Evolutionary conservation across 345 rosid species (phyloP).

Genomic region (Aquilaria yunnanensis): DNA sequence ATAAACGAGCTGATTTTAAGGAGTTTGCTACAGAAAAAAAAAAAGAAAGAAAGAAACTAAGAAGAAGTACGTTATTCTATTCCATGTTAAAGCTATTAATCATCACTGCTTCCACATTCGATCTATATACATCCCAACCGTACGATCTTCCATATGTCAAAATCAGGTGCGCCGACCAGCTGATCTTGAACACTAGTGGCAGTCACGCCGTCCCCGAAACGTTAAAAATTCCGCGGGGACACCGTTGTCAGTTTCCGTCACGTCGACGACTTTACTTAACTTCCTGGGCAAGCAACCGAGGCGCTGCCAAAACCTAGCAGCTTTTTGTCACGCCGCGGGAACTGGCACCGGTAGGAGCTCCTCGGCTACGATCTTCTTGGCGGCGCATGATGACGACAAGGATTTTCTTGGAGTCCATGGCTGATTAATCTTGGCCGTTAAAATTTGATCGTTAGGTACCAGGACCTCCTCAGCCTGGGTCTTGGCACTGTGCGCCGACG

Average conservation of each 20-base stretch:
- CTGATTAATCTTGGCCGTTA: background rate
- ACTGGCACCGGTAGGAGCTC: background rate
- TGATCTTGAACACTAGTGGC: background rate
- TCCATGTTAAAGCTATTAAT: too few relatives aligned
- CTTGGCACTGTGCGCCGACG: conserved; percentile 46
- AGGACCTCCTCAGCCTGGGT: conserved; percentile 65
- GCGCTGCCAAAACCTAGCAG: too few relatives aligned
- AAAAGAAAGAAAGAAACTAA: too few relatives aligned
- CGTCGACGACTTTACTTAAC: background rate
- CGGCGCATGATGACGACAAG: conserved; percentile 4
- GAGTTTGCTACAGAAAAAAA: too few relatives aligned
- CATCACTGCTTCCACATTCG: too few relatives aligned
- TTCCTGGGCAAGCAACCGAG: background rate
- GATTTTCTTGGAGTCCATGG: conserved; percentile 23
- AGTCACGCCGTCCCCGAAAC: background rate
- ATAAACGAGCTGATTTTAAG: too few relatives aligned
- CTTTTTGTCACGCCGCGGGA: background rate
- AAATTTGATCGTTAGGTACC: too few relatives aligned
- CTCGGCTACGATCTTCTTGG: too few relatives aligned
- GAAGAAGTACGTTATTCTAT: too few relatives aligned
- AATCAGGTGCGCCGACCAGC: conserved; percentile 1
- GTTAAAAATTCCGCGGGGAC: too few relatives aligned
- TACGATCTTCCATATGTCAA: background rate
- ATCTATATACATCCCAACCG: too few relatives aligned
- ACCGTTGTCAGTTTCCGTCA: background rate